Conservation (phyloP, 108 stramenopile genomes). For the Cylindrotheca closterium region DNA sequence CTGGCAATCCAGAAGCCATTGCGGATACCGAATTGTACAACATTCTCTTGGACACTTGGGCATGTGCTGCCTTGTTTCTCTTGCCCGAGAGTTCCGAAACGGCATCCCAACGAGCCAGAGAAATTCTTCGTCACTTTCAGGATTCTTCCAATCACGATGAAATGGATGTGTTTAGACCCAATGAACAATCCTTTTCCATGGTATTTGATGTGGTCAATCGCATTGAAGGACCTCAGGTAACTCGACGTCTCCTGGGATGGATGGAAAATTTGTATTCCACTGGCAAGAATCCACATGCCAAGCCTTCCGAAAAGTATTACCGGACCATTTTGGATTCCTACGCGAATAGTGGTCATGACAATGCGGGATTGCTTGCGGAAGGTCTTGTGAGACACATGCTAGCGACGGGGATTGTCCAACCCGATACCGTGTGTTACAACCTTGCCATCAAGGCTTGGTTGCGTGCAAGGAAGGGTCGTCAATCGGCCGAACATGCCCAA, state of each 20-base stretch:
- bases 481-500: constrained; percentile 45
- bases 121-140: constrained; percentile 37
- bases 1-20: constrained; percentile 25
- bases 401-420: constrained; percentile 20
- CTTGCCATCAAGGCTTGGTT: constrained; percentile 44
- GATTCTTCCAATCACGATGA: constrained; percentile 32
- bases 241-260: constrained; percentile 31
- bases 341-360: constrained; percentile 25
- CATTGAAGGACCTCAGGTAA: constrained; percentile 26
- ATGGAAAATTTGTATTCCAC: constrained; percentile 35
- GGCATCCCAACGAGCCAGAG: constrained; percentile 39
- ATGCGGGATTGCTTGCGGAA: constrained; percentile 32
- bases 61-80: constrained; percentile 33
- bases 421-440: constrained; percentile 48
- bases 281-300: constrained; percentile 29
- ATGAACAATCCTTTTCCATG: constrained; percentile 21
- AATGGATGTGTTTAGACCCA: constrained; percentile 12
- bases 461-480: constrained; percentile 25
- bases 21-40: constrained; percentile 34
- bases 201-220: constrained; percentile 34
- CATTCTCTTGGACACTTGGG: constrained; percentile 38
- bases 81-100: constrained; percentile 9
- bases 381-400: constrained; percentile 40
- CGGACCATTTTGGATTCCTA: constrained; percentile 31
- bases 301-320: constrained; percentile 23